phyloP scores from a whole-genome alignment of 2,329 filamentous ascomycete species.

The Sphaerulina vaccinii region DNA sequence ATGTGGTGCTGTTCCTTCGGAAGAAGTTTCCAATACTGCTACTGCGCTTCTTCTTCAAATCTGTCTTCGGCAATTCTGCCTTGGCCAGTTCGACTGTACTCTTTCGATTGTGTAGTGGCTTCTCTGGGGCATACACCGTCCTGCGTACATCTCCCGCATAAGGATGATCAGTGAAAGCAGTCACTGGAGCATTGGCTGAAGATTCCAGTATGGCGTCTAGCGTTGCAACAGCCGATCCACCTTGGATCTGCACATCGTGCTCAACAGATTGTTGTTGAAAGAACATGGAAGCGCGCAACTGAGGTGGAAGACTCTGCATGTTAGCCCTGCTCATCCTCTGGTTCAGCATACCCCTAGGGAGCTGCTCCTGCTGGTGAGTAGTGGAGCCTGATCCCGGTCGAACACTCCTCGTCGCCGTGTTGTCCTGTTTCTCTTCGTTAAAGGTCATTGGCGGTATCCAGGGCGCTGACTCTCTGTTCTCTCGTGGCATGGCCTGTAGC shows the following conservation, averaged over 20 bases:
- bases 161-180: conserved; percentile 85
- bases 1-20: conserved; percentile 33
- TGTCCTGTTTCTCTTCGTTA: conserved; percentile 15
- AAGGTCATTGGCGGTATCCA: conserved; percentile 42
- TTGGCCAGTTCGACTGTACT: conserved; percentile 14
- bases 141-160: conserved; percentile 73
- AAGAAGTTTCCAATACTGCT: conserved; percentile 35
- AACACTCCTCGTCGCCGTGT: neutral
- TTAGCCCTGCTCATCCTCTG: conserved; percentile 41
- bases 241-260: conserved; percentile 59
- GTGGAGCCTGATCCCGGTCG: conserved; percentile 5
- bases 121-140: conserved; percentile 65
- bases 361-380: conserved; percentile 6
- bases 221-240: conserved; percentile 82
- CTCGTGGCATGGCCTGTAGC: conserved; percentile 51
- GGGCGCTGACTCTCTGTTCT: conserved; percentile 53
- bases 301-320: conserved; percentile 64
- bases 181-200: conserved; percentile 81
- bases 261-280: conserved; percentile 69
- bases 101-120: conserved; percentile 19
- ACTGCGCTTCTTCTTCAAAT: conserved; percentile 29
- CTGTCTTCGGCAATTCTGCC: conserved; percentile 8
- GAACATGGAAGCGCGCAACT: conserved; percentile 85
- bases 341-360: conserved; percentile 30
- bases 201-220: conserved; percentile 91